Conservation (phyloP, 2,329 filamentous ascomycete genomes). For the Parascedosporium putredinis region DNA sequence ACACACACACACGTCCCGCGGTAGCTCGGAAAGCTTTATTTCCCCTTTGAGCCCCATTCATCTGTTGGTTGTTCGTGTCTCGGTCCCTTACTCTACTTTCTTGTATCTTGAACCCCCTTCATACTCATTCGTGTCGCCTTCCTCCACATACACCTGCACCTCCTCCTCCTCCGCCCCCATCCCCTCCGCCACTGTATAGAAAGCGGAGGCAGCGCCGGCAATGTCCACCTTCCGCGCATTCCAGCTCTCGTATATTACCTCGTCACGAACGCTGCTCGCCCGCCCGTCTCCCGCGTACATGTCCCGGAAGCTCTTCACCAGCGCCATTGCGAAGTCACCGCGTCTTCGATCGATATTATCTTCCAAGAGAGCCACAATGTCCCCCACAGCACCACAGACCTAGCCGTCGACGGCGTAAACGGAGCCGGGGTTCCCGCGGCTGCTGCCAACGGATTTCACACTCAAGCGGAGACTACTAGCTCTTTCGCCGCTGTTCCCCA, state of each 20-base stretch:
- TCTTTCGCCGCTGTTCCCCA: not conserved
- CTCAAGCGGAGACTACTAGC: not conserved
- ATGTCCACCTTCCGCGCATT: not conserved
- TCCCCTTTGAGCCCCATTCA: too few species aligned
- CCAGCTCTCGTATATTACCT: too few species aligned
- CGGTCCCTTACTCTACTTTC: too few species aligned
- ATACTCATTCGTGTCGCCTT: too few species aligned
- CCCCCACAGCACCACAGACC: not conserved
- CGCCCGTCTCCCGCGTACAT: not conserved
- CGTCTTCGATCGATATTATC: not conserved
- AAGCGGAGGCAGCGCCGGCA: too few species aligned
- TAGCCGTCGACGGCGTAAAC: not conserved
- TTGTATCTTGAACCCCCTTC: too few species aligned
- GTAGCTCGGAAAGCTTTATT: too few species aligned
- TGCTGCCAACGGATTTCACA: not conserved
- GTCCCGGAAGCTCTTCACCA: not conserved
- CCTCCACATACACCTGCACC: too few species aligned
- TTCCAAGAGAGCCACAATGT: not conserved
- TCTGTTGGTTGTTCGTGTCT: too few species aligned
- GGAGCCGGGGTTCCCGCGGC: not conserved
- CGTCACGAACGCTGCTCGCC: not conserved
- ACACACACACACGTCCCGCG: too few species aligned
- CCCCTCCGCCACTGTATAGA: too few species aligned
- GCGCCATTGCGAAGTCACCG: not conserved
- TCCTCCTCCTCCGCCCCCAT: too few species aligned